Percentiles rank a stretch among this genome's conserved stretches.
Evolutionary conservation across 345 rosid genomes (phyloP).

Genomic region (Eucalyptus polyanthemos): DNA sequence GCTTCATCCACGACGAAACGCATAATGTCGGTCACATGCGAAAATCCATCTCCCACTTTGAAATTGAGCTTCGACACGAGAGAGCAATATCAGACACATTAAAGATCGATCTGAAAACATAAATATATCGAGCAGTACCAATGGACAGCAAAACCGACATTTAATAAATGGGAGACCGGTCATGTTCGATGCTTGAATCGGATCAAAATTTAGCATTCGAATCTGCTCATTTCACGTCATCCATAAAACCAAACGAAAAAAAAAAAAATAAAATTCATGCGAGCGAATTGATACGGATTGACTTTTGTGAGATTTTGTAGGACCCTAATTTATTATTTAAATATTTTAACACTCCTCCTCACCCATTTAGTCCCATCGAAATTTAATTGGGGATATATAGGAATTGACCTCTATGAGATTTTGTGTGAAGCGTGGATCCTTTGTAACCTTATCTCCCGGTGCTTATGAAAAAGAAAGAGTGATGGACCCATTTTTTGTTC

Average conservation of each 20-base stretch:
- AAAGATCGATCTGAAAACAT: not conserved
- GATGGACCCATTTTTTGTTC: too few species aligned
- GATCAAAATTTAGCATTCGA: fast-evolving
- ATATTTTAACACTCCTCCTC: too few species aligned
- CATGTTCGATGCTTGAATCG: not conserved
- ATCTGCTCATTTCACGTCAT: not conserved
- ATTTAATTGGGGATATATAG: too few species aligned
- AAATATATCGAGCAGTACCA: not conserved
- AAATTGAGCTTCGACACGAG: not conserved
- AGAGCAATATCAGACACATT: not conserved
- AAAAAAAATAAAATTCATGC: not conserved
- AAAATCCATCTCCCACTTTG: not conserved
- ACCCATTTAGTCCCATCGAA: too few species aligned
- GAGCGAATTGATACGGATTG: not conserved
- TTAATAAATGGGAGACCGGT: not conserved
- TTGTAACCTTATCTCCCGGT: too few species aligned
- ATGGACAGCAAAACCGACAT: not conserved
- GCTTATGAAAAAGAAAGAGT: too few species aligned
- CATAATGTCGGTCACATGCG: not conserved
- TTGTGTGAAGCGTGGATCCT: too few species aligned
- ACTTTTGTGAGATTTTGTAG: not conserved
- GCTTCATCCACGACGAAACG: not conserved
- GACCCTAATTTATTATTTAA: too few species aligned
- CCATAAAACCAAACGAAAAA: not conserved
- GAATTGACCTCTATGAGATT: too few species aligned